Evolutionary conservation across 768 basidiomycete genomes (phyloP), one percentile per base, ranked within the genome.

Genomic region (Tylopilus vinaceipallidus): DNA sequence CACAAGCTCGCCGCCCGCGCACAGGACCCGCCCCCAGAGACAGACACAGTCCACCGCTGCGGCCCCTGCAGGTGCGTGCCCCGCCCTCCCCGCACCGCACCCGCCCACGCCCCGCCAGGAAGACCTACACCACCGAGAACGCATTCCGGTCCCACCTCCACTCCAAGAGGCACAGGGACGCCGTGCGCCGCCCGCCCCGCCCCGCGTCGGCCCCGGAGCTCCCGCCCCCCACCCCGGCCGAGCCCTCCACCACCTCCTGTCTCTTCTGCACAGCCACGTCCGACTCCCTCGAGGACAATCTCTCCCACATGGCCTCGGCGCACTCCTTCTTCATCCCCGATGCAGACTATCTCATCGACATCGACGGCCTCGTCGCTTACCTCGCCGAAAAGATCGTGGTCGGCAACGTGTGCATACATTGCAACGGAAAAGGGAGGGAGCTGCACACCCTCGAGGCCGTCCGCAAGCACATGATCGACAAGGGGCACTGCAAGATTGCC

Each of bases 311-410:
- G 97, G 83, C 88, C 34, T 64, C 68, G 42, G 67, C 68, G 0
- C 97, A 99, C 70, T 93, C 93, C 9, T 98, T 98, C 78, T 97
- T 95, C 75, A 77, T 99, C 54, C 97, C 97, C 38, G 95, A 98
- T 59, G 83, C 84, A 35, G 91, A 97, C 41, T 95, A 88, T 68
- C 82, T 98, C 58, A 73, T 86, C 60, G 92, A 98, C 69, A 69
- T 88, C 32, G 58, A 81, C 6, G 97, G 95, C 4, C 80, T 99
- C 38, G 71, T 98, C 52, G 68, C 73, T 7, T 91, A 95, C 68
- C 81, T 99, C 7, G 92, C 88, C 6, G 92, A 97, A 72, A 97
- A 97, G 71, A 83, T 98, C 41, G 86, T 89, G 0, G 82, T 95
- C n/a, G 90, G 86, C 13, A 95, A 97, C 71, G 76, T 92, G 7